Base-by-base conservation (phyloP, 179 eudicot genomes). In the Gypsophila paniculata region DNA sequence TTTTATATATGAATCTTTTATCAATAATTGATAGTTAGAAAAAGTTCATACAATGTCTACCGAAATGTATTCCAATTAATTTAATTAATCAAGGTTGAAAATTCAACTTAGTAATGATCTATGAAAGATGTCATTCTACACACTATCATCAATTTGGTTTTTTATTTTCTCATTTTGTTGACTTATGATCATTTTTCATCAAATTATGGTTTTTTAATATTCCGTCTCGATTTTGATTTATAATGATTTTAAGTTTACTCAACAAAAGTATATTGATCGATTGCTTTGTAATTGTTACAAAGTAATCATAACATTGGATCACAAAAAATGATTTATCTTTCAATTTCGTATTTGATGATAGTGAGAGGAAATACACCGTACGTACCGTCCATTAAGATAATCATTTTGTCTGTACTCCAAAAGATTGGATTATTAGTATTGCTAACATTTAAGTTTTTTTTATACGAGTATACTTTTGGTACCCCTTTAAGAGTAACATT, bases 341-440 rank as follows among this genome's bases (percentile, higher is more conserved):
- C n/a, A n/a, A n/a, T n/a, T n/a, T 29, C 34, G 34, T 55, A 78
- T 77, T 77, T 72, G 73, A 48, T 68, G 38, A 12, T 46, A 15
- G 4, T 46, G 52, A 0, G 52, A 46, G 52, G 52, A 46, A 46
- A 9, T 0, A 4, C 6, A 42, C 2, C 6, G 18, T 15, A 42
- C 6, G 18, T 15, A 52, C 52, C 72, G 51, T 66, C 66, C 74
- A 79, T 75, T 75, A 60, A 72, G 63, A 69, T 19, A 72, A 66
- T 73, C 10, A 71, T 78, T 63, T 78, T 78, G 77, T 74, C 71
- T 63, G 53, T 49, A 58, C 65, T 67, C 78, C 60, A 11, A 57
- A 74, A 68, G 55, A 70, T 74, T 65, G 69, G 67, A 22, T 74
- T 74, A 42, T 42, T 42, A 6, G 64, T 53, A 55, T 29, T 29